Base-by-base conservation (phyloP, 306 rosid species). In the Corylus avellana region DNA sequence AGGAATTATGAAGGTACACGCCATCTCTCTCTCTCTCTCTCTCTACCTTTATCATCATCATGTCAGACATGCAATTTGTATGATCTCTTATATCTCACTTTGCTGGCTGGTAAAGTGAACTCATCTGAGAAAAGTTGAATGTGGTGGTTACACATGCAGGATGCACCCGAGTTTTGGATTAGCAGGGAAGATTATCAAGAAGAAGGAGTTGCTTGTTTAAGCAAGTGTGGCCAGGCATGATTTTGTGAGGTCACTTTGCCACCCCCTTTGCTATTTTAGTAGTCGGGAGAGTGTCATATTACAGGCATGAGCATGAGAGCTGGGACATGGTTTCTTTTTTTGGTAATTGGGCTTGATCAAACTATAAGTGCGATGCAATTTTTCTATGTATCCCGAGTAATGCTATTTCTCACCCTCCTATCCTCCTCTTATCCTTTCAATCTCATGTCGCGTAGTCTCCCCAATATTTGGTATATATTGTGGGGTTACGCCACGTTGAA, bases 161-260 rank as follows among this genome's bases (percentile, higher is more conserved):
- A 96, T 87, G 94, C 99, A 27, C 98, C 98, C 50, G 98, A 93
- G 79, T 96, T 91, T 86, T 96, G 99, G 99, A 93, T 96, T 73
- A 93, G 93, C 87, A 88, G 93, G 83, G 99, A 93, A 81, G 97
- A 96, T 85, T 96, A 96, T 90, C 96, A 83, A 77, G 99, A 96
- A 91, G 99, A 95, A 84, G 99, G 99, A 48, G 13, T 91, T 82
- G 91, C 91, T 84, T 93, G 98, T 81, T 85, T 93, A 18, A 91
- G 89, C 85, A 96, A 87, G 85, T 93, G 93, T 80, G 96, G 98
- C 74, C 94, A 88, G 82, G 98, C 96, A 70, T 95, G 92, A 95
- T 85, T 80, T 85, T 75, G 44, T 32, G 78, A 79, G 79, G 70
- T 87, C 86, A 27, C 72, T 77, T 78, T 75, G 35, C 75, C 72